Evolutionary conservation across 176 grass and related monocot genomes (phyloP).

Genomic region (Oryza coarctata): DNA sequence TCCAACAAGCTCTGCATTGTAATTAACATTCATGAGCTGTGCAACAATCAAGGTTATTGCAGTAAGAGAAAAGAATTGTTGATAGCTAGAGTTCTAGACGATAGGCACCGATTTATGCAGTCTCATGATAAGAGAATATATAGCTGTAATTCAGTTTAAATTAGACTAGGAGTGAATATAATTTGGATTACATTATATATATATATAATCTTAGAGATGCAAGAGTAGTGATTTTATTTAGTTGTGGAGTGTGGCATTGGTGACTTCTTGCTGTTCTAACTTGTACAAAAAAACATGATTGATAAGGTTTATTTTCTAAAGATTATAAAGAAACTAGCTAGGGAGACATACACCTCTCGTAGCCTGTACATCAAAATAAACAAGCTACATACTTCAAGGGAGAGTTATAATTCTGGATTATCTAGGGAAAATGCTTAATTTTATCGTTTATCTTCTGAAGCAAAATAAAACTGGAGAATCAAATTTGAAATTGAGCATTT

Average conservation of each 20-base stretch:
- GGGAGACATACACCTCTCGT: not conserved
- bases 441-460: not conserved
- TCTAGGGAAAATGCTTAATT: not conserved
- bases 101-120: not conserved
- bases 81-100: not conserved
- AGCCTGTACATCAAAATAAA: not conserved
- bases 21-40: not conserved
- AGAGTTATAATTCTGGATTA: not conserved
- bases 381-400: not conserved
- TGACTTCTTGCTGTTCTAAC: not conserved
- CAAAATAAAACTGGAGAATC: not conserved
- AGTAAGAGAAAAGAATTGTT: not conserved
- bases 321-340: not conserved
- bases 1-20: constrained; percentile 49
- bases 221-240: not conserved
- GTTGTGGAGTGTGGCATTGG: not conserved
- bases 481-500: not conserved
- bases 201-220: too few relatives aligned
- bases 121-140: not conserved
- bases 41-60: not conserved
- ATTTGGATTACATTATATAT: not conserved
- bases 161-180: not conserved
- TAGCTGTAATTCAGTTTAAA: not conserved
- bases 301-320: not conserved
- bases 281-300: not conserved